Base-by-base conservation (phyloP, 2,329 filamentous ascomycete genomes). In the Rhynchosporium secalis region DNA sequence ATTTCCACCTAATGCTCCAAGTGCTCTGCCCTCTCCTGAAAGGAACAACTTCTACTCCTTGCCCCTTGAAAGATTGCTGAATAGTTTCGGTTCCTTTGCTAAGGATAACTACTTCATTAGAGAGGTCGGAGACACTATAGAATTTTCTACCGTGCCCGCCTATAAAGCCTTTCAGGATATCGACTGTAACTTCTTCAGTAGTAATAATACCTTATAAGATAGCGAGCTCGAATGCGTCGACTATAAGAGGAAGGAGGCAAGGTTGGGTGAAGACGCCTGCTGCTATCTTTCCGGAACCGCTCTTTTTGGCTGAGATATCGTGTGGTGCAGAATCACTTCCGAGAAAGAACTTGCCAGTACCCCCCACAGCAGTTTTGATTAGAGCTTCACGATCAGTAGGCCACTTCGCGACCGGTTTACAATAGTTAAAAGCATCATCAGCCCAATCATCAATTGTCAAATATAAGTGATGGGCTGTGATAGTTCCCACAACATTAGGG, bases 231-330 rank as follows among this genome's bases (percentile, higher is more conserved):
- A 92, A 76, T 13, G 83, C 82, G 68, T 82, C 78, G 29, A 92
- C 76, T 52, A 91, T 86, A 54, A 87, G 80, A 60, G 86, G 85
- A 1, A 86, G 80, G 0, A 86, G 86, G 72, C 86, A 86, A 3
- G 88, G 87, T 76, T 94, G 90, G 1, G 90, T 93, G 74, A 92
- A 94, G 48, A 93, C 89, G 4, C 90, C 90, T 0, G 90, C 90
- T 0, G 88, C 84, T 8, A 67, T 69, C n/a, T 75, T 75, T 2
- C 85, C 78, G 45, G 78, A 0, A 86, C 83, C 58, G 20, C 20
- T 20, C 82, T 80, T 76, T 20, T 91, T 91, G 63, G 83, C 81
- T n/a, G 74, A 72, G 3, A 84, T 76, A 10, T 82, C 81, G 72
- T 91, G 87, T 20, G 86, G 81, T 58, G 87, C 87, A 5, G 81